phyloP scores from a whole-genome alignment of 768 basidiomycete genomes.

The Lentinus brumalis region DNA sequence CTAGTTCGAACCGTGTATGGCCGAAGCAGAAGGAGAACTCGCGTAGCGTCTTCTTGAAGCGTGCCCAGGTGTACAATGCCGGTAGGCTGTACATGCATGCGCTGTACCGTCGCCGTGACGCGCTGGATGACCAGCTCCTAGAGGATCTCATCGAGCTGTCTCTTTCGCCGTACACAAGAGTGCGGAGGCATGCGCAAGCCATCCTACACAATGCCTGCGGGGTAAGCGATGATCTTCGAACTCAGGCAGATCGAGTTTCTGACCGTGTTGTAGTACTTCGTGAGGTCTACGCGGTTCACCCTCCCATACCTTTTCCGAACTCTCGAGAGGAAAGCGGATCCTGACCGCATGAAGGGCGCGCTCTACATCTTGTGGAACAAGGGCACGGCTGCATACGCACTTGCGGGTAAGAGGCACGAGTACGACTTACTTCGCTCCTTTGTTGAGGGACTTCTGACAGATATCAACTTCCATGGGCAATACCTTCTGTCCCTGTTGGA shows the following conservation, averaged over 20 bases:
- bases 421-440: conserved; percentile 5
- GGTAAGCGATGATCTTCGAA: conserved; percentile 41
- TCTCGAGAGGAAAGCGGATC: conserved; percentile 73
- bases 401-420: conserved; percentile 51
- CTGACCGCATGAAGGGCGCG: conserved; percentile 95
- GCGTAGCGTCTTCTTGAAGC: conserved; percentile 71
- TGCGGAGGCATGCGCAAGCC: conserved; percentile 71
- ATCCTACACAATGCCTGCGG: conserved; percentile 65
- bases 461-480: conserved; percentile 54
- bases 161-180: conserved; percentile 76
- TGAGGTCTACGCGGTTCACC: conserved; percentile 68
- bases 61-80: conserved; percentile 78
- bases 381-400: conserved; percentile 67
- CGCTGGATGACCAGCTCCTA: conserved; percentile 71
- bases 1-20: conserved; percentile 67
- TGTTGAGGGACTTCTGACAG: conserved; percentile 34
- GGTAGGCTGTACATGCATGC: conserved; percentile 78
- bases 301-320: conserved; percentile 64
- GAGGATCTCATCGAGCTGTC: conserved; percentile 72
- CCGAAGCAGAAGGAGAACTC: conserved; percentile 74
- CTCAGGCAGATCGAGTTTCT: neutral
- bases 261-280: conserved; percentile 52
- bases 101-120: conserved; percentile 70
- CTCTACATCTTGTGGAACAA: conserved; percentile 79
- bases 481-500: conserved; percentile 68